phyloP scores from a whole-genome alignment of 2,329 filamentous ascomycete genomes.

The Cladophialophora yegresii region DNA sequence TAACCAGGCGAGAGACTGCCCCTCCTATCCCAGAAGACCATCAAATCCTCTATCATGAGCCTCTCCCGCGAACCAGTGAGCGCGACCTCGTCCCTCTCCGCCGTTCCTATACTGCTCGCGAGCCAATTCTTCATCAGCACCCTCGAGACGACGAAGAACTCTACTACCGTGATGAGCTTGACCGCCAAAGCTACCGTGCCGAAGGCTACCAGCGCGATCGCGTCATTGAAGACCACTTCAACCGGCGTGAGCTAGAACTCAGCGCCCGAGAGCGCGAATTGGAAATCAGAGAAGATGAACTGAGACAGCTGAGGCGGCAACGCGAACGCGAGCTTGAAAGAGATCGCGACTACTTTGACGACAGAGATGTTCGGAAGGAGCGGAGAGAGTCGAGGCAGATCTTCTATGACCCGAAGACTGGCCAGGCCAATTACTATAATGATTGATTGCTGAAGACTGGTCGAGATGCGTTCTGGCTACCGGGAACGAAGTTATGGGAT shows the following conservation, averaged over 20 bases:
- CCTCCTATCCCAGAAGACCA: conserved; percentile 25
- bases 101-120: conserved; percentile 9
- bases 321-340: conserved; percentile 7
- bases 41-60: conserved; percentile 22
- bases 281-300: conserved; percentile 15
- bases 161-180: conserved; percentile 20
- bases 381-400: conserved; percentile 11
- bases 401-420: conserved; percentile 9
- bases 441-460: not conserved
- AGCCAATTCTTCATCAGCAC: conserved; percentile 20
- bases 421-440: conserved; percentile 14
- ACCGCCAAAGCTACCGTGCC: conserved; percentile 16
- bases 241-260: conserved; percentile 13
- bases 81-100: conserved; percentile 19
- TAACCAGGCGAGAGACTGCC: conserved; percentile 19
- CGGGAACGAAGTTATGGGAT: not conserved
- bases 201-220: conserved; percentile 27
- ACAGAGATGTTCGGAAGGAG: conserved; percentile 15
- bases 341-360: conserved; percentile 19
- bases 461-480: not conserved
- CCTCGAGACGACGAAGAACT: conserved; percentile 19
- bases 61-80: not conserved
- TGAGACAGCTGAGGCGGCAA: conserved; percentile 5
- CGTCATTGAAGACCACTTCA: conserved; percentile 22
- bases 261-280: conserved; percentile 18